Percentiles rank a stretch among this genome's conserved stretches.
phyloP scores from a whole-genome alignment of 2,329 filamentous ascomycete species.

The Diaporthe sp. region DNA sequence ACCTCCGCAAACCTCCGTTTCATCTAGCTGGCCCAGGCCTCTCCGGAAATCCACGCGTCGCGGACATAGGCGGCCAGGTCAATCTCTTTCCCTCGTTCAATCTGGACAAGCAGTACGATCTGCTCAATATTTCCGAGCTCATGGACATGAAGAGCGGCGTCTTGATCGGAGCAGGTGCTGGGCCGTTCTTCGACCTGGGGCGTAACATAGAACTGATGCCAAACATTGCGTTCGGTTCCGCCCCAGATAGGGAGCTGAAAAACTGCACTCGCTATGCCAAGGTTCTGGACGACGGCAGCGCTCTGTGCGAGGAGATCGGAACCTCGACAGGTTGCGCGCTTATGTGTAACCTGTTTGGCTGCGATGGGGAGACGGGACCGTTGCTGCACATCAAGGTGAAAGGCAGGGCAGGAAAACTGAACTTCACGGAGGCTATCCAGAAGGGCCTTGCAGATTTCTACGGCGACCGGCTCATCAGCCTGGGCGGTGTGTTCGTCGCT shows the following conservation, averaged over 20 bases:
- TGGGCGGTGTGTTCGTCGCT: constrained; percentile 57
- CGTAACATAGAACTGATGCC: constrained; percentile 57
- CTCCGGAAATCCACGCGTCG: constrained; percentile 53
- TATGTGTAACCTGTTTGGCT: constrained; percentile 59
- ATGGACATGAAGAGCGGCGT: constrained; percentile 54
- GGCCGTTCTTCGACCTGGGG: constrained; percentile 55
- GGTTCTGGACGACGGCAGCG: constrained; percentile 39
- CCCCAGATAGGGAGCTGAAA: constrained; percentile 39
- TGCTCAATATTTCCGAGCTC: constrained; percentile 47
- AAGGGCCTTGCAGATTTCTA: constrained; percentile 47
- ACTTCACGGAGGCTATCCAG: constrained; percentile 51
- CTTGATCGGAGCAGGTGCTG: constrained; percentile 57
- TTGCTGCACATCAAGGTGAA: constrained; percentile 53
- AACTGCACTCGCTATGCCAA: constrained; percentile 49
- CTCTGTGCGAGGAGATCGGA: constrained; percentile 33
- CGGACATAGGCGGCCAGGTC: constrained; percentile 58
- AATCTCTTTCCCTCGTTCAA: constrained; percentile 54
- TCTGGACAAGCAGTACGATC: constrained; percentile 50
- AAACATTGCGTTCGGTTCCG: constrained; percentile 49
- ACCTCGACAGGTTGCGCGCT: constrained; percentile 51
- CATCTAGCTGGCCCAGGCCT: constrained; percentile 54
- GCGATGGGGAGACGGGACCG: constrained; percentile 48
- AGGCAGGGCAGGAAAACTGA: constrained; percentile 46
- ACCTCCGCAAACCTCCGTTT: constrained; percentile 53
- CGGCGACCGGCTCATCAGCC: constrained; percentile 51